These are phyloP conservation scores for Xerocomellus amylosporus DNA, from an alignment of 768 basidiomycete species.

Conservation along the genomic window DNA sequence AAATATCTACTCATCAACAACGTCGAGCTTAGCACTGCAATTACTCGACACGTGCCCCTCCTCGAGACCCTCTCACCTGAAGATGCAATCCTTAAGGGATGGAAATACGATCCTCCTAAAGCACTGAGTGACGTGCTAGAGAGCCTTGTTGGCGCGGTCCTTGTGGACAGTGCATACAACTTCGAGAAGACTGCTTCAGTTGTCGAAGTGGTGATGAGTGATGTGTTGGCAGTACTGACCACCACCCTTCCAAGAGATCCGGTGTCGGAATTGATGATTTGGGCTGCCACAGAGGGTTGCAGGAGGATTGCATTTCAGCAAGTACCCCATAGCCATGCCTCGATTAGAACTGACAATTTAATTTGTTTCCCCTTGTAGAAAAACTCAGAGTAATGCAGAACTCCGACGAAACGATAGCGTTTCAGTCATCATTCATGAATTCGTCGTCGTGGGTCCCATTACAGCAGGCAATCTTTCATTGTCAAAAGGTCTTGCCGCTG, in stretches of 20 bases:
- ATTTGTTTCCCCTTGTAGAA: constrained; percentile 27
- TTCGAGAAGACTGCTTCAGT: constrained; percentile 65
- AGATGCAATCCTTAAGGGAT: constrained; percentile 65
- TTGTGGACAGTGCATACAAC: constrained; percentile 76
- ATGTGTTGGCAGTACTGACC: constrained; percentile 57
- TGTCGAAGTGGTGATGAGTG: constrained; percentile 61
- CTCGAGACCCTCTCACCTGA: constrained; percentile 53
- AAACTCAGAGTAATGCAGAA: constrained; percentile 43
- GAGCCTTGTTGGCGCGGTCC: constrained; percentile 77
- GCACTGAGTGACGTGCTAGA: constrained; percentile 82
- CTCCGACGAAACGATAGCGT: constrained; percentile 49
- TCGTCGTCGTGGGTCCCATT: constrained; percentile 57
- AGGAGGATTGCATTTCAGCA: constrained; percentile 45
- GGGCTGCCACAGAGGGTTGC: constrained; percentile 61
- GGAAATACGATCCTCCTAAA: constrained; percentile 87
- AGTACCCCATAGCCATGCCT: constrained; percentile 20
- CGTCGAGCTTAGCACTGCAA: constrained; percentile 61
- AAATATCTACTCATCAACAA: constrained; percentile 68
- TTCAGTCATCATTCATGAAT: constrained; percentile 57
- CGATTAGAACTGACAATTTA: constrained; percentile 6
- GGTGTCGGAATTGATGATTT: constrained; percentile 66
- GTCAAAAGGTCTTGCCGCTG: constrained; percentile 68
- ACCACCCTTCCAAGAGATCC: constrained; percentile 68
- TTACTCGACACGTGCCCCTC: constrained; percentile 57
- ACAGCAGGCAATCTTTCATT: constrained; percentile 53